phyloP scores from a whole-genome alignment of 139 green algal genomes.

The Picocystis salinarum region DNA sequence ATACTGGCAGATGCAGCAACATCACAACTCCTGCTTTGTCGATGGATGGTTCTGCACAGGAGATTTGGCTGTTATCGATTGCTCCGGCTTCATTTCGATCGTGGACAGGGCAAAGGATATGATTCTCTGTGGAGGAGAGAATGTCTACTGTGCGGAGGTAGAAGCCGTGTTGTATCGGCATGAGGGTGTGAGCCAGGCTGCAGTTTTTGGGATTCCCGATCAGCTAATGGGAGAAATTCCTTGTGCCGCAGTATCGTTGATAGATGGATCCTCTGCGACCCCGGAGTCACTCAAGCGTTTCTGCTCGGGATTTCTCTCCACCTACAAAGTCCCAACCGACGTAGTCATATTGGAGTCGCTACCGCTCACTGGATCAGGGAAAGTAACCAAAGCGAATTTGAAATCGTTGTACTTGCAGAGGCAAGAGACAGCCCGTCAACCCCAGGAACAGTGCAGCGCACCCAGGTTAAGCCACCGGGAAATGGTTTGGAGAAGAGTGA shows the following conservation, averaged over 20 bases:
- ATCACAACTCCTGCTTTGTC: neutral
- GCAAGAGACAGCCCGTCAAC: no score
- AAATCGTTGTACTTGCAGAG: no score
- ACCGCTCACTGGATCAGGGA: conserved; percentile 59
- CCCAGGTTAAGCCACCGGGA: no score
- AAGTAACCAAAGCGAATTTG: conserved; percentile 59
- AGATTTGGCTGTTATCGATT: conserved; percentile 31
- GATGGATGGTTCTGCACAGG: conserved; percentile 56
- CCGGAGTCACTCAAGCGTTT: conserved; percentile 32
- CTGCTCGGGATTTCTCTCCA: conserved; percentile 39
- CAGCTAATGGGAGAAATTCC: conserved; percentile 49
- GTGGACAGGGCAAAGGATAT: conserved; percentile 81
- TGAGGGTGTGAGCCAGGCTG: conserved; percentile 35
- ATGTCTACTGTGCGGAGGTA: conserved; percentile 76
- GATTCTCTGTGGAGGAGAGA: conserved; percentile 70
- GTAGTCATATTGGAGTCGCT: conserved; percentile 42
- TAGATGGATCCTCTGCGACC: neutral
- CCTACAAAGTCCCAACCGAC: conserved; percentile 56
- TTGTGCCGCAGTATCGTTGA: conserved; percentile 11
- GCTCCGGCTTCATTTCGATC: conserved; percentile 45
- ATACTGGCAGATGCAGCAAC: conserved; percentile 18
- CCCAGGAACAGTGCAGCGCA: no score
- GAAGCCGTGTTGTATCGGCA: conserved; percentile 55
- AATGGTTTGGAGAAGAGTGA: no score
- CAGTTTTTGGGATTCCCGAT: conserved; percentile 55